Evolutionary conservation across 2,329 filamentous ascomycete genomes (phyloP).

Genomic region (Epichloe festucae): DNA sequence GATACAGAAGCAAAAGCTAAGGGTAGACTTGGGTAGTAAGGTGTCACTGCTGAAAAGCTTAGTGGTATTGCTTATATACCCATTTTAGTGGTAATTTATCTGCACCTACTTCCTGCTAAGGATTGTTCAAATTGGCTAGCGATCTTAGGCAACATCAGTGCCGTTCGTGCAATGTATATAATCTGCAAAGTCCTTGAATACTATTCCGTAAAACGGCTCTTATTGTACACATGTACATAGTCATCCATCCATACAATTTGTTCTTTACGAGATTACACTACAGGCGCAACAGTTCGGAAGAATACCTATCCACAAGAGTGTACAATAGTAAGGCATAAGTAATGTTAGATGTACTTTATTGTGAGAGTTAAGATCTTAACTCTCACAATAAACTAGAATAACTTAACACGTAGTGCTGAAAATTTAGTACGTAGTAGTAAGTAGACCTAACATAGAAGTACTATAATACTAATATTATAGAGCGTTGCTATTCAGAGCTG

Average conservation of each 20-base stretch:
- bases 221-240: neutral
- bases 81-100: neutral
- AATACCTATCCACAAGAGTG: neutral
- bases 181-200: constrained; percentile 1
- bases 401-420: too few species aligned
- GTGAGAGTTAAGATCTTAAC: too few species aligned
- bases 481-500: too few species aligned
- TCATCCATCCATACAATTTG: neutral
- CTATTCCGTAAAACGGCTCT: neutral
- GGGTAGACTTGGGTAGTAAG: constrained; percentile 46
- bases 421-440: too few species aligned
- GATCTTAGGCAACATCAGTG: neutral
- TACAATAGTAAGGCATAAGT: neutral
- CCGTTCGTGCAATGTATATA: neutral
- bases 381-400: too few species aligned
- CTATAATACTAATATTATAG: too few species aligned
- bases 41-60: neutral
- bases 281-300: neutral
- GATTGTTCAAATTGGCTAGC: neutral
- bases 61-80: neutral
- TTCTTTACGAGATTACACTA: neutral
- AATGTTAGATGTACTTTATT: neutral
- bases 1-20: constrained; percentile 55
- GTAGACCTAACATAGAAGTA: too few species aligned
- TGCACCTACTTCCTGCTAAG: neutral